Base-by-base conservation (phyloP, 2,329 filamentous ascomycete genomes). In the Calcarisporium arbuscula region DNA sequence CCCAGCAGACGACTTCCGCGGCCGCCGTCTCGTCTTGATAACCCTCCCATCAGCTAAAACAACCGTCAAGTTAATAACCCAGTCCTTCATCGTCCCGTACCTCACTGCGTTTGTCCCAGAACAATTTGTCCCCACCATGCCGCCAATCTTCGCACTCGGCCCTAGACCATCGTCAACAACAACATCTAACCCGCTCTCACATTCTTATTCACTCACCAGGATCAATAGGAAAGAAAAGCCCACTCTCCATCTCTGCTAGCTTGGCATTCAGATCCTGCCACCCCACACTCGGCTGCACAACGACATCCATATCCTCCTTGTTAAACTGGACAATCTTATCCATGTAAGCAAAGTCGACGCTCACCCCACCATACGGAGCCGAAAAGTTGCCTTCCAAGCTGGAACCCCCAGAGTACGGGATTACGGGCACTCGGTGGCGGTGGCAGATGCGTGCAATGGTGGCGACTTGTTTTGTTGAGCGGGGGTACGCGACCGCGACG, bases 361-460 rank as follows among this genome's bases (percentile, higher is more conserved):
- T 90, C 52, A 95, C 76, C 10, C 89, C 89, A 10, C 88, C 88
- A 52, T 81, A 83, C 0, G 87, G 86, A 11, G 88, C 85, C 1
- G 85, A 85, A 58, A 94, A 94, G 56, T 95, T 92, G 11, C 84
- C 89, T 57, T 95, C 89, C 1, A 95, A 67, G 45, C 84, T 90
- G 0, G 85, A 83, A 11, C 88, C 89, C 4, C 87, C 88, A 1
- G 85, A 92, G 53, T 85, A 95, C 0, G 86, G 82, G 40, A 92
- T 83, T 64, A 95, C 84, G 2, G 89, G 89, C 35, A 95, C 75
- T 12, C 73, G 79, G 58, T 88, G 81, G 54, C 82, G 82, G 61
- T 83, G 70, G 61, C 88, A 95, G 35, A 89, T 68, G 44, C 80
- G 68, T 3, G 73, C 74, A 39, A 82, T 75, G 23, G 57, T 51